Evolutionary conservation across 139 green algal genomes (phyloP).

Genomic region (Volvox africanus): DNA sequence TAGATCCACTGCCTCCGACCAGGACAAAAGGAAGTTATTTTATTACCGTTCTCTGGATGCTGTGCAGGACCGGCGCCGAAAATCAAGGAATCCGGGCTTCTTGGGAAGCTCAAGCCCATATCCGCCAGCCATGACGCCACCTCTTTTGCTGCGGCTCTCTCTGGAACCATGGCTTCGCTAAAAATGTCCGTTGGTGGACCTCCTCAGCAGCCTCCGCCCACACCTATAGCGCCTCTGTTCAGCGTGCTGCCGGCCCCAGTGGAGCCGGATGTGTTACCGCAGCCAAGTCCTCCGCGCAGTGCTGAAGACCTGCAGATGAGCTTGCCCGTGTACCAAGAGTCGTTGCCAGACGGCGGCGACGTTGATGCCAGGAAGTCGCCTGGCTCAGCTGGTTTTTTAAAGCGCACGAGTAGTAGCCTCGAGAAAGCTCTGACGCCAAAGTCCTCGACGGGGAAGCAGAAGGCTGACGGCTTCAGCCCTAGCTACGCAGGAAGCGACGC

Average conservation of each 20-base stretch:
- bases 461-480: neutral
- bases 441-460: neutral
- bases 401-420: neutral
- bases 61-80: conserved; percentile 8
- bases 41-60: neutral
- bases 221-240: conserved; percentile 7
- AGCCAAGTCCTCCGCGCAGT: conserved; percentile 3
- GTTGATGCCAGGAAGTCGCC: conserved; percentile 26
- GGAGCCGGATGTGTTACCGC: neutral
- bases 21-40: no score
- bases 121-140: conserved; percentile 31
- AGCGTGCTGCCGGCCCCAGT: neutral
- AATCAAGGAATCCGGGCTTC: conserved; percentile 17
- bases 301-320: neutral
- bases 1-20: neutral
- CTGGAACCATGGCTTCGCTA: neutral
- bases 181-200: conserved; percentile 10
- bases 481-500: conserved; percentile 20
- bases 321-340: neutral
- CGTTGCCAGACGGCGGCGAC: neutral
- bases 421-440: conserved; percentile 26
- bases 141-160: conserved; percentile 2
- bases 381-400: neutral
- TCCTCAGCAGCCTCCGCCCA: neutral
- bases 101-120: conserved; percentile 26